These are phyloP conservation scores for Rhizopus arrhizus DNA, from an alignment of 371 early-diverging fungal genomes.

Conservation along the genomic window DNA sequence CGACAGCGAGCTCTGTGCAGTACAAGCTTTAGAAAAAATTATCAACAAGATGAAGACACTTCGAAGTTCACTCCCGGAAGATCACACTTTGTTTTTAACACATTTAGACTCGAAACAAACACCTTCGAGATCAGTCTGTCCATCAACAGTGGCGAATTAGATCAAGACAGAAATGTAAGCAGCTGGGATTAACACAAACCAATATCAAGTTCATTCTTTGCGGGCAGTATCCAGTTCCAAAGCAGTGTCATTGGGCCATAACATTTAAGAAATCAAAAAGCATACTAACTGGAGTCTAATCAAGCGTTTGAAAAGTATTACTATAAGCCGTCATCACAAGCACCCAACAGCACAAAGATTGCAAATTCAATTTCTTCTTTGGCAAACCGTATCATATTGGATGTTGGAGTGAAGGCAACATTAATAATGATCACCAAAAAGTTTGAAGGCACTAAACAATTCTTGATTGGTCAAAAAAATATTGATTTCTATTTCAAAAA, in stretches of 20 bases:
- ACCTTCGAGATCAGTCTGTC: constrained; percentile 1
- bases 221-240: constrained; percentile 9
- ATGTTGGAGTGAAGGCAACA: too few species aligned
- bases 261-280: constrained; percentile 11
- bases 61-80: background rate
- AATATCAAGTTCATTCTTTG: constrained; percentile 7
- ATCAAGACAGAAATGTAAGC: background rate
- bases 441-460: too few species aligned
- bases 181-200: constrained; percentile 10
- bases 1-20: constrained; percentile 3
- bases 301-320: constrained; percentile 13
- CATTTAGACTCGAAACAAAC: background rate
- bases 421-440: too few species aligned
- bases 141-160: constrained; percentile 10
- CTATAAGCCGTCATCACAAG: constrained; percentile 5
- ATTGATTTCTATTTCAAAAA: too few species aligned
- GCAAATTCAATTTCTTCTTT: constrained; percentile 6
- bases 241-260: background rate
- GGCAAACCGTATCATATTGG: constrained; percentile 6
- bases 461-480: too few species aligned
- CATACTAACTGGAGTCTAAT: constrained; percentile 13
- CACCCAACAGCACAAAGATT: background rate
- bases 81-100: constrained; percentile 7
- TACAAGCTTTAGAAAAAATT: background rate
- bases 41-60: background rate